phyloP scores from a whole-genome alignment of 768 basidiomycete genomes.

The Tricholoma saponaceum region DNA sequence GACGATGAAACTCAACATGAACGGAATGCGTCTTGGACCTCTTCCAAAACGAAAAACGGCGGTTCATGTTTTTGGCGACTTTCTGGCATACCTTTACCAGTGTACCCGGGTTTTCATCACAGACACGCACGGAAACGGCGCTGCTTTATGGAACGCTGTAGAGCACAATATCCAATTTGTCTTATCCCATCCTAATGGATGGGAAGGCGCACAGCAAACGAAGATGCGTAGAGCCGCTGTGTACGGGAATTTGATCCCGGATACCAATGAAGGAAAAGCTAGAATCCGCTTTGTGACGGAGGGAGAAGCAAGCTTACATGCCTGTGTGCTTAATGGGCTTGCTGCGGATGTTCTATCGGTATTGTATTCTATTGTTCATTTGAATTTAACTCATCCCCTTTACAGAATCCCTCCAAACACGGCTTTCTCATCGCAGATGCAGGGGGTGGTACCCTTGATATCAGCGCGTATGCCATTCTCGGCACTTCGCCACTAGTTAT shows the following conservation, averaged over 20 bases:
- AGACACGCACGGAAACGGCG: slow-evolving; percentile 81
- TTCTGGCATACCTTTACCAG: slow-evolving; percentile 66
- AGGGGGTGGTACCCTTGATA: slow-evolving; percentile 78
- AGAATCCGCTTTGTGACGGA: slow-evolving; percentile 80
- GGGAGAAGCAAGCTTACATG: slow-evolving; percentile 80
- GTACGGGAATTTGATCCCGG: slow-evolving; percentile 67
- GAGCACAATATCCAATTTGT: slow-evolving; percentile 71
- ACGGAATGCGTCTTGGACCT: slow-evolving; percentile 71
- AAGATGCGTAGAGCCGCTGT: slow-evolving; percentile 75
- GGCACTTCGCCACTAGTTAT: slow-evolving; percentile 68
- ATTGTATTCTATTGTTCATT: neutral
- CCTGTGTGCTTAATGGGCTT: slow-evolving; percentile 73
- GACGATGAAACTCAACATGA: slow-evolving; percentile 79
- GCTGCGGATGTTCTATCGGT: slow-evolving; percentile 77
- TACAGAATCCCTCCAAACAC: slow-evolving; percentile 66
- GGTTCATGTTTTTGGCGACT: slow-evolving; percentile 78
- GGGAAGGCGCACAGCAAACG: slow-evolving; percentile 76
- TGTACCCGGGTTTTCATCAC: slow-evolving; percentile 75
- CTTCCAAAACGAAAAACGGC: slow-evolving; percentile 65
- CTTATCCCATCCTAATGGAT: slow-evolving; percentile 77
- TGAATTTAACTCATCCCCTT: neutral
- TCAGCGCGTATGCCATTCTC: slow-evolving; percentile 75
- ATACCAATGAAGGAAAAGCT: slow-evolving; percentile 68
- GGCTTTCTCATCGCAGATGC: slow-evolving; percentile 81
- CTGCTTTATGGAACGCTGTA: slow-evolving; percentile 63